phyloP scores from a whole-genome alignment of 495 filamentous ascomycete genomes.

The Trichoderma reesei region DNA sequence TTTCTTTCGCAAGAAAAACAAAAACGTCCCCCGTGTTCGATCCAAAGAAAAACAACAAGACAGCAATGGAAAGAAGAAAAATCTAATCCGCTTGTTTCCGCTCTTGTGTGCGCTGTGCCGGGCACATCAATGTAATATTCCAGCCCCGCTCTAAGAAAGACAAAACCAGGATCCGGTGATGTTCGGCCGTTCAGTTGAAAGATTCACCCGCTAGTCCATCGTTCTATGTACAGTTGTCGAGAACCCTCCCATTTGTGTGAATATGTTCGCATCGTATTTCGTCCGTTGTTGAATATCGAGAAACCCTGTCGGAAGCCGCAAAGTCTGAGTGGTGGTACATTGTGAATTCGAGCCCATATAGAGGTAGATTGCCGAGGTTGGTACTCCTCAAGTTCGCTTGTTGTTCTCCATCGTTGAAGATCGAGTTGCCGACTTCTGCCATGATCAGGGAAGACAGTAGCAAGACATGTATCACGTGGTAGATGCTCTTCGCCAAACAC shows the following conservation, averaged over 20 bases:
- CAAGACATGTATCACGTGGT: too few species aligned
- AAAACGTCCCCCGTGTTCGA: not conserved
- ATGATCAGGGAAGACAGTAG: too few species aligned
- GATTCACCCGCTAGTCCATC: not conserved
- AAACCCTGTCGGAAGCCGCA: not conserved
- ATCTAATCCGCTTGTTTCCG: not conserved
- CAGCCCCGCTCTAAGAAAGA: not conserved
- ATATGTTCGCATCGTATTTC: not conserved
- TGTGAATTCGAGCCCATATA: not conserved
- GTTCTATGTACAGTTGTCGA: not conserved
- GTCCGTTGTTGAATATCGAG: not conserved
- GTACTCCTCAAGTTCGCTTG: not conserved
- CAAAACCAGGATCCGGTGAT: not conserved
- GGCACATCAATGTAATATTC: not conserved
- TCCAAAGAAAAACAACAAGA: not conserved
- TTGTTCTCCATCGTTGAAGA: not conserved
- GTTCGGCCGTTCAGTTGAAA: not conserved
- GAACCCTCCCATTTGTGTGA: not conserved
- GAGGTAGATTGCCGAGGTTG: not conserved
- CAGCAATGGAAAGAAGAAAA: not conserved
- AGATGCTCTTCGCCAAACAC: too few species aligned
- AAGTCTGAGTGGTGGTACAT: not conserved
- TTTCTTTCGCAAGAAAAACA: too few species aligned
- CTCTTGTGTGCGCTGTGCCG: not conserved
- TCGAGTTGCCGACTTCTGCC: not conserved